phyloP scores from a whole-genome alignment of 2,329 filamentous ascomycete species.

The Trichothecium sympodiale region DNA sequence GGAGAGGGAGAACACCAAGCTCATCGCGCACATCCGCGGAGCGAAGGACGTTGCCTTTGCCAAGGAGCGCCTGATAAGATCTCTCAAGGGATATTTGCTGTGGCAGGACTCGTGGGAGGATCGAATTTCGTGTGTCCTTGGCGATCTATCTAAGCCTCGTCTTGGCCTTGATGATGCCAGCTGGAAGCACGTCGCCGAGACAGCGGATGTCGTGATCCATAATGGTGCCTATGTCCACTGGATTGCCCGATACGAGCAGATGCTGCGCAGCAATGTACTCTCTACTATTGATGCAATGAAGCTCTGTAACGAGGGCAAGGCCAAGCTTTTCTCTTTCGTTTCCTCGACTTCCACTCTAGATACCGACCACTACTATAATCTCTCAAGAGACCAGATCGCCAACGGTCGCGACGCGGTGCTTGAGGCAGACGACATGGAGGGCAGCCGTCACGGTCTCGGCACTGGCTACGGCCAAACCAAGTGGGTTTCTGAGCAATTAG shows the following conservation, averaged over 20 bases:
- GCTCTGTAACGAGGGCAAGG: conserved; percentile 65
- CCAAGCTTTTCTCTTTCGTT: conserved; percentile 70
- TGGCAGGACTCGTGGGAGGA: conserved; percentile 61
- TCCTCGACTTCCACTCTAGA: conserved; percentile 71
- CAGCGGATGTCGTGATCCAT: conserved; percentile 66
- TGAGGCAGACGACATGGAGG: conserved; percentile 69
- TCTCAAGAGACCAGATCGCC: conserved; percentile 52
- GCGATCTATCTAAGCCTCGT: conserved; percentile 60
- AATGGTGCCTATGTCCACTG: conserved; percentile 78
- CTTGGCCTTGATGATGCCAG: conserved; percentile 58
- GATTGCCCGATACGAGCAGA: conserved; percentile 64
- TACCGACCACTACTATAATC: conserved; percentile 65
- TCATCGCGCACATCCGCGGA: conserved; percentile 64
- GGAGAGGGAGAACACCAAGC: conserved; percentile 29
- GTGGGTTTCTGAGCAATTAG: conserved; percentile 62
- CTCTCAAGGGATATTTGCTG: conserved; percentile 65
- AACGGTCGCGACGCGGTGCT: conserved; percentile 54
- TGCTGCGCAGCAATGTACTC: conserved; percentile 68
- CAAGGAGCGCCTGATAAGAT: conserved; percentile 37
- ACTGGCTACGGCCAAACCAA: conserved; percentile 90
- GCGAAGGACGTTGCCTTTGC: conserved; percentile 39
- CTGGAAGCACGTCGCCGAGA: conserved; percentile 55
- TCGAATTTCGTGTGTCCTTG: conserved; percentile 57
- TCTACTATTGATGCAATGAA: conserved; percentile 65
- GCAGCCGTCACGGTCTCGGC: conserved; percentile 63